Base-by-base conservation (phyloP, 495 filamentous ascomycete species). In the Lophiostoma macrostomum region DNA sequence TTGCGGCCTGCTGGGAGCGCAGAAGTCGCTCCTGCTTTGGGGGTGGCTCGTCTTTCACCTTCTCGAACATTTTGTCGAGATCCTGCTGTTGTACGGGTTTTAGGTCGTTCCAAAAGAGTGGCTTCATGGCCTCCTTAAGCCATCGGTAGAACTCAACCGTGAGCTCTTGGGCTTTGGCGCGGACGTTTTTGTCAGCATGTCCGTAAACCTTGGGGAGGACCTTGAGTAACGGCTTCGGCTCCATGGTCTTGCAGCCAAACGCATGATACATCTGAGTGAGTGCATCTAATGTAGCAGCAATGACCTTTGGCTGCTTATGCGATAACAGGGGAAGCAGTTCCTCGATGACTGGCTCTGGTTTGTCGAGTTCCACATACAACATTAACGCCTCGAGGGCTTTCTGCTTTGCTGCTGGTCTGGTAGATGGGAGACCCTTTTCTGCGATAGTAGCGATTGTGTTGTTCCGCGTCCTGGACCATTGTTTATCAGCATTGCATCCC, bases 151-250 rank as follows among this genome's bases (percentile, higher is more conserved):
- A 80, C 63, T 97, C 94, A 41, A 96, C 91, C 0, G 90, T 85
- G 24, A 99, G 75, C 58, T 86, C 90, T 41, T 93, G 91, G 23
- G 89, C 88, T 70, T 97, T 94, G 1, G 91, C 90, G 64, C 94
- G 85, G 12, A 99, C 94, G 66, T 96, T 97, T 69, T 99, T 99
- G 76, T 99, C 94, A 4, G 94, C 91, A 68, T 97, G 93, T 12
- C 88, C 87, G 60, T 95, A 99, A 16, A 84, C 84, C 67, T 95
- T 96, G 0, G 94, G 91, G 8, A 99, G 73, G 8, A 79, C 71
- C 66, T 97, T 99, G 31, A 99, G 75, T n/a, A 90, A 83, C 0
- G 89, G 88, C 66, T 97, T 99, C 10, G 94, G 94, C 66, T 99
- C 93, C 20, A 90, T 87, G n/a, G 85, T 84, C 68, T 94, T 96